Conservation (phyloP, 306 rosid genomes). For the Acacia acuminata region DNA sequence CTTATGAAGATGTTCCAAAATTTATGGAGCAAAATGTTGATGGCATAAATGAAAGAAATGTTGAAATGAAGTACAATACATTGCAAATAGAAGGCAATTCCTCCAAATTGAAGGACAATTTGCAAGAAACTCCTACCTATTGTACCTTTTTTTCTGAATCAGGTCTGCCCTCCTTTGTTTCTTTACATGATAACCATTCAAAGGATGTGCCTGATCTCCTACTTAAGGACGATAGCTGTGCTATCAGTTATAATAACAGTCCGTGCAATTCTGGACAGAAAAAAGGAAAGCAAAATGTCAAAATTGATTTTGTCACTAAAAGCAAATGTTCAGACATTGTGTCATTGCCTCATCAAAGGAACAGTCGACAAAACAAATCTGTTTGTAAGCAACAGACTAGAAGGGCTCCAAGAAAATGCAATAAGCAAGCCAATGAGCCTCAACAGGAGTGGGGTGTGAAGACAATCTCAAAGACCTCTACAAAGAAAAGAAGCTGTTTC, state of each 20-base stretch:
- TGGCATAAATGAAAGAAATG: no score
- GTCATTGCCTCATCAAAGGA: conserved; percentile 52
- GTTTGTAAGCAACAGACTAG: conserved; percentile 53
- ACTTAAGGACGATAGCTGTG: conserved; percentile 37
- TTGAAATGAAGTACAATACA: no score
- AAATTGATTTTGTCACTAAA: conserved; percentile 48
- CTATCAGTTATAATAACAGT: conserved; percentile 39
- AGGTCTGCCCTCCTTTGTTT: conserved; percentile 41
- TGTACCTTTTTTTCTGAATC: conserved; percentile 39
- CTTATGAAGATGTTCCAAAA: no score
- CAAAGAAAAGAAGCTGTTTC: conserved; percentile 80
- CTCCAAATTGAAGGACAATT: no score
- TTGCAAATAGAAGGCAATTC: no score
- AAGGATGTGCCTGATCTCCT: conserved; percentile 35
- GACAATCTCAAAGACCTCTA: conserved; percentile 45
- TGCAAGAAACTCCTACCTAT: neutral
- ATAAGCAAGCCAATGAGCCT: conserved; percentile 43
- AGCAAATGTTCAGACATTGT: conserved; percentile 28
- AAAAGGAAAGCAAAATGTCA: conserved; percentile 46
- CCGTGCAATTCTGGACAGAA: conserved; percentile 36
- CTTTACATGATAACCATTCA: conserved; percentile 38
- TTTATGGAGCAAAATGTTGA: no score
- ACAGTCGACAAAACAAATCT: conserved; percentile 46
- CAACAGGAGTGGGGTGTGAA: conserved; percentile 35
- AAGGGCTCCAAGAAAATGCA: conserved; percentile 62